phyloP scores from a whole-genome alignment of 2,329 filamentous ascomycete genomes.

The Tolypocladium pustulatum region DNA sequence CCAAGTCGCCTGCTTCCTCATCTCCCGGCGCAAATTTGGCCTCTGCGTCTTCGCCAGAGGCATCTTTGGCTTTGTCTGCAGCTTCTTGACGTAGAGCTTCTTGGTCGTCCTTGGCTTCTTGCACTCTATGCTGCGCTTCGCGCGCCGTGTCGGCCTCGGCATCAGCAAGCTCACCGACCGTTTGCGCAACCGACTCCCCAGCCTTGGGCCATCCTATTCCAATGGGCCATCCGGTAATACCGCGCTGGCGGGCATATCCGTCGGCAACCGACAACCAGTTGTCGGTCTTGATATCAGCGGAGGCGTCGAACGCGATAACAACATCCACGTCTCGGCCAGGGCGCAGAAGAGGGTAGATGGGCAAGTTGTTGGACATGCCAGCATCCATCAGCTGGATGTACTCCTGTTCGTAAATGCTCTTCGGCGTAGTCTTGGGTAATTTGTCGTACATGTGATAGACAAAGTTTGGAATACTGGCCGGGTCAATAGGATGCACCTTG shows the following conservation, averaged over 20 bases:
- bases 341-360: slow-evolving; percentile 86
- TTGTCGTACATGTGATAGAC: slow-evolving; percentile 68
- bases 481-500: slow-evolving; percentile 91
- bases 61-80: slow-evolving; percentile 11
- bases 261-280: slow-evolving; percentile 95
- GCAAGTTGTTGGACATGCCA: slow-evolving; percentile 96
- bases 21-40: slow-evolving; percentile 30
- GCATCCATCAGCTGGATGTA: slow-evolving; percentile 89
- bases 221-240: slow-evolving; percentile 88
- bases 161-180: slow-evolving; percentile 51
- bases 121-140: slow-evolving; percentile 54
- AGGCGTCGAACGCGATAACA: slow-evolving; percentile 86
- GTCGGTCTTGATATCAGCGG: slow-evolving; percentile 82
- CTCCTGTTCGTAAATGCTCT: slow-evolving; percentile 58
- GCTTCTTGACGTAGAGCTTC: slow-evolving; percentile 15
- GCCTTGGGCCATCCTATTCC: slow-evolving; percentile 84
- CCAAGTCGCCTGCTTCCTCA: slow-evolving; percentile 50
- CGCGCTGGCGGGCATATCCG: slow-evolving; percentile 81
- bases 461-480: slow-evolving; percentile 84
- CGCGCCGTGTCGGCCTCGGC: slow-evolving; percentile 51
- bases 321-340: slow-evolving; percentile 84
- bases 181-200: slow-evolving; percentile 46
- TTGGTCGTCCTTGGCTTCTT: slow-evolving; percentile 44
- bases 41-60: slow-evolving; percentile 15
- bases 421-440: slow-evolving; percentile 67